phyloP scores from a whole-genome alignment of 768 basidiomycete species.

The Boletus rubroflammeus region DNA sequence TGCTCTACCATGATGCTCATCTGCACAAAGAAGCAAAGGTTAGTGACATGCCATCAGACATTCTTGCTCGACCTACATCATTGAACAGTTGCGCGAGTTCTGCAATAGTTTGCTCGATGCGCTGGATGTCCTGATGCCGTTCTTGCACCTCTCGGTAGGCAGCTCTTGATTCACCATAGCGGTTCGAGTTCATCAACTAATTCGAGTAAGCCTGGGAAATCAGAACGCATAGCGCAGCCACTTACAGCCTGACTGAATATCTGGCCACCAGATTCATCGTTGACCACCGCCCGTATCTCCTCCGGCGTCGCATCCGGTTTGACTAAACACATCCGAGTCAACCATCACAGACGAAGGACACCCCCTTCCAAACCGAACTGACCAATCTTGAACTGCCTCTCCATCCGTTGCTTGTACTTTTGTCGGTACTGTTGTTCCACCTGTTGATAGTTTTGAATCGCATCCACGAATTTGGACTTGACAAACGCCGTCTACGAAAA shows the following conservation, averaged over 20 bases:
- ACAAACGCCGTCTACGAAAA: slow-evolving; percentile 52
- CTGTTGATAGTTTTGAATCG: slow-evolving; percentile 79
- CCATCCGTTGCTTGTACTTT: slow-evolving; percentile 78
- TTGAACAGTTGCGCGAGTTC: slow-evolving; percentile 96
- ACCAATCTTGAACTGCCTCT: slow-evolving; percentile 88
- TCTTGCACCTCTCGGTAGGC: slow-evolving; percentile 98
- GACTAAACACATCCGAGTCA: slow-evolving; percentile 41
- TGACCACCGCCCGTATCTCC: slow-evolving; percentile 82
- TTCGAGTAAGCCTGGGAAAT: neutral
- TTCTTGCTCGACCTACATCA: slow-evolving; percentile 54
- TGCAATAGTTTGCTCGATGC: slow-evolving; percentile 88
- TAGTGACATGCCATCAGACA: neutral
- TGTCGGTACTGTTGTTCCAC: slow-evolving; percentile 78
- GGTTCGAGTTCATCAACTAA: slow-evolving; percentile 84
- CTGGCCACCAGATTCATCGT: slow-evolving; percentile 77
- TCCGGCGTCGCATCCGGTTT: slow-evolving; percentile 92
- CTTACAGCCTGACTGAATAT: slow-evolving; percentile 86
- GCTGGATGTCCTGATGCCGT: slow-evolving; percentile 92
- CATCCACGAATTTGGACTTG: slow-evolving; percentile 78
- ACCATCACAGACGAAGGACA: neutral
- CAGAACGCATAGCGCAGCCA: neutral
- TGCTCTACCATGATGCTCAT: slow-evolving; percentile 96
- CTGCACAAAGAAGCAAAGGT: slow-evolving; percentile 35
- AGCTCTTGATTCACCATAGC: slow-evolving; percentile 84
- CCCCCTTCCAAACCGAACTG: slow-evolving; percentile 10